Percentiles rank a stretch among this genome's conserved stretches.
These are phyloP conservation scores for Bombardia bombarda DNA, from an alignment of 495 filamentous ascomycete genomes.

Conservation along the genomic window DNA sequence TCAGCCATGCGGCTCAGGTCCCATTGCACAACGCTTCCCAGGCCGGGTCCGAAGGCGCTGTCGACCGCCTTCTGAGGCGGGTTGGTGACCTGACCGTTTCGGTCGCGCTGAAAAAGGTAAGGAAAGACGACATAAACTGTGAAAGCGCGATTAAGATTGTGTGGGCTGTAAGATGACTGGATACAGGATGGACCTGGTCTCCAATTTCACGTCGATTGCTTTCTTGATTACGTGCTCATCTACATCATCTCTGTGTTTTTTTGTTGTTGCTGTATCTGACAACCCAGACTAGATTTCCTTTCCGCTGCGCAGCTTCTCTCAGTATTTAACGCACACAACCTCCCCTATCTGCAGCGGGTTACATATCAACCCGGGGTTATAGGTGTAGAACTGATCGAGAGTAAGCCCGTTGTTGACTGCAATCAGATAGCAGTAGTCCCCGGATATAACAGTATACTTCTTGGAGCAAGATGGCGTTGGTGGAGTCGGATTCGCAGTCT, in stretches of 20 bases:
- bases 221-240: no score
- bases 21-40: no score
- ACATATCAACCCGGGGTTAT: conserved; percentile 7
- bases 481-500: not conserved
- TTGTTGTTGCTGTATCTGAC: no score
- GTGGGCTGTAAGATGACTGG: no score
- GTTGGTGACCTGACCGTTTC: conserved; percentile 3
- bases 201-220: no score
- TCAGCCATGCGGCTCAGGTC: conserved; percentile 1
- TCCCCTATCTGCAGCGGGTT: conserved; percentile 6
- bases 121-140: conserved; percentile 13
- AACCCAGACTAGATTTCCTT: no score
- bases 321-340: conserved; percentile 8
- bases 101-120: conserved; percentile 15
- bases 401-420: conserved; percentile 6
- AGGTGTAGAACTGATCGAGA: conserved; percentile 1
- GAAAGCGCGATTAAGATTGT: conserved; percentile 16
- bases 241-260: no score
- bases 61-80: conserved; percentile 8
- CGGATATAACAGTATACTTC: conserved; percentile 5
- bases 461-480: not conserved
- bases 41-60: not conserved
- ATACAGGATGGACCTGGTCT: no score
- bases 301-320: no score
- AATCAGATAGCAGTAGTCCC: conserved; percentile 11